Conservation (phyloP, 345 rosid genomes). For the Alliaria petiolata region DNA sequence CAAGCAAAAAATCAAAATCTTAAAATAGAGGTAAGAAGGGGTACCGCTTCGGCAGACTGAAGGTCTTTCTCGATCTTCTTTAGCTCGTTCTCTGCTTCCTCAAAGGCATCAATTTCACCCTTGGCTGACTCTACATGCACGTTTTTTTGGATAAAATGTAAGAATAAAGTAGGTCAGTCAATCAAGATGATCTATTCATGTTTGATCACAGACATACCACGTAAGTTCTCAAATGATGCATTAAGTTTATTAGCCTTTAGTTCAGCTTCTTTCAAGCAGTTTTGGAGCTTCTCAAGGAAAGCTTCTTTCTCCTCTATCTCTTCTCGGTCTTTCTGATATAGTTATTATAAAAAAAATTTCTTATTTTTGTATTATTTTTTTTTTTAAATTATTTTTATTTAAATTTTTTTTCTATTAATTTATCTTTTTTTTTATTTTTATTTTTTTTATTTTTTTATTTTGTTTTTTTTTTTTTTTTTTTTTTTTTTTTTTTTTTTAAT, state of each 20-base stretch:
- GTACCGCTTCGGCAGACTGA: slow-evolving; percentile 54
- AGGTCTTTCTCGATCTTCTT: slow-evolving; percentile 64
- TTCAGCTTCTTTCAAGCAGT: slow-evolving; percentile 51
- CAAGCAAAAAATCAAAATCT: slow-evolving; percentile 4
- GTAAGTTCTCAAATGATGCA: slow-evolving; percentile 51
- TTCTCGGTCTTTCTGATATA: slow-evolving; percentile 45
- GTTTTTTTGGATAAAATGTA: not conserved
- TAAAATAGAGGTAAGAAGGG: not conserved
- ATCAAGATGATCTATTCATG: slow-evolving; percentile 6
- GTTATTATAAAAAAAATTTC: not conserved
- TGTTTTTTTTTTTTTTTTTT: too few species aligned
- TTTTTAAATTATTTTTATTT: too few species aligned
- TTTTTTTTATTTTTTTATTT: too few species aligned
- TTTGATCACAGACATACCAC: slow-evolving; percentile 46
- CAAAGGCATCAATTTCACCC: slow-evolving; percentile 67
- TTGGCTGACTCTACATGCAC: slow-evolving; percentile 60
- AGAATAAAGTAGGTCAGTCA: not conserved
- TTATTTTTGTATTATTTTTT: too few species aligned
- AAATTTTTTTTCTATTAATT: too few species aligned
- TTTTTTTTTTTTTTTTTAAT: too few species aligned
- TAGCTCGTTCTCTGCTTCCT: slow-evolving; percentile 71
- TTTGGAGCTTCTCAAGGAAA: slow-evolving; percentile 42
- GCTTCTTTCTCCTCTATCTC: slow-evolving; percentile 52
- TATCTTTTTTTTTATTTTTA: too few species aligned
- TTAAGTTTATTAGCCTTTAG: slow-evolving; percentile 52